Base-by-base conservation (phyloP, 2,329 filamentous ascomycete species). In the Cordyceps farinosa region DNA sequence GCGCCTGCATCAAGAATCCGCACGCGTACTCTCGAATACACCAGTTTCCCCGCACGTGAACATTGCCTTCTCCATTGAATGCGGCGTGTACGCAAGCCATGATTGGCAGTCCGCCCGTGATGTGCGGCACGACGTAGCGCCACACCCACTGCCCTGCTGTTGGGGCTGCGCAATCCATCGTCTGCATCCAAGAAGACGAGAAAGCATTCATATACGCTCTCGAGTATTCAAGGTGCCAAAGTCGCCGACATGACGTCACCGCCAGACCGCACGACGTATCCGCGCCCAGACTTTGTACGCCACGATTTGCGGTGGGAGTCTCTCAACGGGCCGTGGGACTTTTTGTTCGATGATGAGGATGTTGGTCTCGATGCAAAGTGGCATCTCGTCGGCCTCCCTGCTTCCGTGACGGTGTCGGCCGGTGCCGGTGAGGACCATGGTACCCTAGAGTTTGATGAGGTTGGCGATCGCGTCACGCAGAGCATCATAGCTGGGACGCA, bases 321-420 rank as follows among this genome's bases (percentile, higher is more conserved):
- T 1, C 81, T 90, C 53, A 84, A 90, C 66, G 86, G 87, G 1
- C 75, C 79, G 6, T 90, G 87, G 87, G 78, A 81, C 63, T 86
- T 90, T 68, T 72, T 85, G 53, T 89, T 89, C 65, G 87, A 90
- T 71, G 87, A 90, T 69, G 76, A 81, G 56, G 86, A 90, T 68
- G 70, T 79, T 51, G 87, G 87, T 0, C 75, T 86, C 1, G 64
- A 69, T 4, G 71, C 80, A 32, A 69, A 73, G 48, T 90, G 87
- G 86, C 82, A 87, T 6, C 72, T 78, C 5, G 71, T 72, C 1
- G 80, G 82, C 15, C 73, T 87, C 2, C 84, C 84, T 1, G 68
- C 73, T 10, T 73, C 77, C 55, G 74, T 79, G 40, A 67, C 72
- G 17, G 67, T 77, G 6, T 64, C 69, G n/a, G 27, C 3, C 9